Conservation (phyloP, 2,329 filamentous ascomycete genomes). For the Juglanconis sp. region DNA sequence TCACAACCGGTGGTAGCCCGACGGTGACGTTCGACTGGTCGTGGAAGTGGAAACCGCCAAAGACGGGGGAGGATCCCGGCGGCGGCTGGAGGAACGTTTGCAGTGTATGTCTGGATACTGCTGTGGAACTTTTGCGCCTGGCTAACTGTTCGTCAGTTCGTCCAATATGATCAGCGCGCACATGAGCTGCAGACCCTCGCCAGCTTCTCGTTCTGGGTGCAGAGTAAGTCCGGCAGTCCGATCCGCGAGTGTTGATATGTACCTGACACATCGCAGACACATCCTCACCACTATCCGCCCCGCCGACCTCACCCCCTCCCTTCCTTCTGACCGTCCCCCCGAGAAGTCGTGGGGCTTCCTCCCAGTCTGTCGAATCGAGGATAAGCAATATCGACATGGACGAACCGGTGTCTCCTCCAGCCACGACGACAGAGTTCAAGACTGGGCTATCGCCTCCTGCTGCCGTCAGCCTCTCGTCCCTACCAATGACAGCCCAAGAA, state of each 20-base stretch:
- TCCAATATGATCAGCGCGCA: constrained; percentile 93
- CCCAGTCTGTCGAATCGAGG: constrained; percentile 81
- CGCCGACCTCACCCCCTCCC: constrained; percentile 66
- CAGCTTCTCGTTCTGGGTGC: constrained; percentile 93
- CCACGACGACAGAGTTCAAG: constrained; percentile 35
- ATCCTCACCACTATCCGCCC: constrained; percentile 39
- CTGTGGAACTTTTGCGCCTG: neutral
- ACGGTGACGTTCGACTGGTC: constrained; percentile 91
- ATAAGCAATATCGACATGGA: constrained; percentile 69
- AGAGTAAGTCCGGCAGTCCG: constrained; percentile 53
- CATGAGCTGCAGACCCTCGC: constrained; percentile 85
- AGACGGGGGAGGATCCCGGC: constrained; percentile 72
- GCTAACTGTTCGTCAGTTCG: constrained; percentile 59
- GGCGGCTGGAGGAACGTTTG: constrained; percentile 95
- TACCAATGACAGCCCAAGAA: constrained; percentile 33
- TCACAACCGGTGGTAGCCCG: constrained; percentile 74
- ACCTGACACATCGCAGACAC: constrained; percentile 37
- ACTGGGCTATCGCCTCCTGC: constrained; percentile 13
- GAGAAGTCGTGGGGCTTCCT: constrained; percentile 78
- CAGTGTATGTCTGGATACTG: constrained; percentile 57
- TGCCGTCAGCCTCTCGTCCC: constrained; percentile 1
- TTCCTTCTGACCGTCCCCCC: constrained; percentile 71
- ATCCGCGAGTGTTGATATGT: neutral
- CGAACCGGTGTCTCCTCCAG: constrained; percentile 54
- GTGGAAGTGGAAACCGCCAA: constrained; percentile 96